Percentiles rank a stretch among this genome's conserved stretches.
phyloP scores from a whole-genome alignment of 2,329 filamentous ascomycete species.

The Pseudocercospora cruenta region DNA sequence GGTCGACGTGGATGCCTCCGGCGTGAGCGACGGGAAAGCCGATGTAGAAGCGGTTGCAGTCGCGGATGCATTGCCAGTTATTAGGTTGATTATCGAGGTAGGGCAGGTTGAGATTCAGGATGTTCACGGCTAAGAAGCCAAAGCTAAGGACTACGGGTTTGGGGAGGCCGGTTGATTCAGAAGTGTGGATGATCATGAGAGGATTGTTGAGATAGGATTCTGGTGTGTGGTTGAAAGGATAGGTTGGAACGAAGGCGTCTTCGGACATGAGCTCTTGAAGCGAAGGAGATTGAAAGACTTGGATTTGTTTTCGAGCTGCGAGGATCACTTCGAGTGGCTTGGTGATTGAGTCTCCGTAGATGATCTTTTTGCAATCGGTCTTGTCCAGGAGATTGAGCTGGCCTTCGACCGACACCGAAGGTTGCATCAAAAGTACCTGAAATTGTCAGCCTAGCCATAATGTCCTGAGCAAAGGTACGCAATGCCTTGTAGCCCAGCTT shows the following conservation, averaged over 20 bases:
- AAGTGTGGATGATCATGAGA: background rate
- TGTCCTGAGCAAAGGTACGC: background rate
- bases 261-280: background rate
- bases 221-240: background rate
- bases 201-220: background rate
- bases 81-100: background rate
- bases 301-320: background rate
- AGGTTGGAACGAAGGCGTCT: background rate
- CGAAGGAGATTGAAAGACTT: background rate
- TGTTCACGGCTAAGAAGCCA: background rate
- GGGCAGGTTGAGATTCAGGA: background rate
- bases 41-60: background rate
- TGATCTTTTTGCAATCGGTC: background rate
- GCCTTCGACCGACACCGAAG: background rate
- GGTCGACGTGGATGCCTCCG: background rate
- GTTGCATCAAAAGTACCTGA: background rate
- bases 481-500: conserved; percentile 1
- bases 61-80: background rate
- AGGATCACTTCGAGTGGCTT: background rate
- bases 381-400: conserved; percentile 1
- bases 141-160: background rate
- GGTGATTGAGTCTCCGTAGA: background rate
- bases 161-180: background rate
- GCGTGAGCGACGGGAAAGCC: background rate
- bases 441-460: background rate